These are phyloP conservation scores for Isochrysis galbana DNA, from an alignment of 78 protist genomes.

Conservation along the genomic window DNA sequence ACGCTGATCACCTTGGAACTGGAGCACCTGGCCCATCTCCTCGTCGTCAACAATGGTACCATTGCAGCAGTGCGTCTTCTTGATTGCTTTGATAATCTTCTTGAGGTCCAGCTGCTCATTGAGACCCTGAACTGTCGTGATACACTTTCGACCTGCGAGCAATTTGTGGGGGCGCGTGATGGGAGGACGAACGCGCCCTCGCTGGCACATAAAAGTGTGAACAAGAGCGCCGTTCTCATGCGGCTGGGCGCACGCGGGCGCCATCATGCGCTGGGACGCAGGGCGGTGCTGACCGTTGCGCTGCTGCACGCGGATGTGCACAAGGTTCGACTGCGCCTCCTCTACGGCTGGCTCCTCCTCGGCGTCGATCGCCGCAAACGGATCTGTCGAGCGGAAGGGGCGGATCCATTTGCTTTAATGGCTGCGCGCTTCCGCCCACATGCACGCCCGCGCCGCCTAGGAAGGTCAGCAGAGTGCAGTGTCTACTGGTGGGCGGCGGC, in stretches of 20 bases:
- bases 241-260: neutral
- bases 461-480: neutral
- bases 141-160: conserved; percentile 45
- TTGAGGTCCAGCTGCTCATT: conserved; percentile 28
- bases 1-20: conserved; percentile 55
- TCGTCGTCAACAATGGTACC: conserved; percentile 37
- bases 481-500: too few relatives aligned
- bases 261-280: neutral
- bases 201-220: too few relatives aligned
- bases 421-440: neutral
- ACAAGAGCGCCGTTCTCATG: neutral
- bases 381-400: neutral
- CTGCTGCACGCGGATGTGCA: conserved; percentile 81
- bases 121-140: conserved; percentile 54
- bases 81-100: conserved; percentile 10
- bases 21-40: conserved; percentile 42
- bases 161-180: too few relatives aligned
- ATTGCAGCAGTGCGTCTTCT: conserved; percentile 52
- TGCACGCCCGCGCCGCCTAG: neutral
- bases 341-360: neutral
- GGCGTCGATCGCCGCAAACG: neutral
- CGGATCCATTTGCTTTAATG: neutral
- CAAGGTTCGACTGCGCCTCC: neutral
- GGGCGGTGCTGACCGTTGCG: conserved; percentile 62
- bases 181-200: too few relatives aligned